Percentiles rank a stretch among this genome's conserved stretches.
Conservation (phyloP, 768 basidiomycete species). For the Collybia sordida region DNA sequence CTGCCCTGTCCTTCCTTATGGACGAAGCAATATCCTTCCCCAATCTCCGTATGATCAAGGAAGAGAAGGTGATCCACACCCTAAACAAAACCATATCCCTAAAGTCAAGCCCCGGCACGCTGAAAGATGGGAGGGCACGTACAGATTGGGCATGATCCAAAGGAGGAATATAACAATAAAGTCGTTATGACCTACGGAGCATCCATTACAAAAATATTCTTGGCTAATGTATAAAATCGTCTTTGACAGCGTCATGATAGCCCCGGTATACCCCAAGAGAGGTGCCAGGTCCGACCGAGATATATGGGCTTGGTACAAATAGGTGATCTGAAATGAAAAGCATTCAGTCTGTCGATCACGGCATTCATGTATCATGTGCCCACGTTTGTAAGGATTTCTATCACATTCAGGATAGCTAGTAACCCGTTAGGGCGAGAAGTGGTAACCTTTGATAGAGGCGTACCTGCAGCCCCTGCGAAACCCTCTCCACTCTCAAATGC, state of each 20-base stretch:
- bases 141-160: conserved; percentile 76
- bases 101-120: conserved; percentile 1
- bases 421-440: not conserved
- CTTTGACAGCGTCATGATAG: conserved; percentile 73
- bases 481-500: conserved; percentile 63
- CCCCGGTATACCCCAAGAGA: conserved; percentile 69
- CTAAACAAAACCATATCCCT: conserved; percentile 14
- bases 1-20: conserved; percentile 12
- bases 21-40: conserved; percentile 30
- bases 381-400: conserved; percentile 70
- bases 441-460: conserved; percentile 13
- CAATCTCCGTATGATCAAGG: conserved; percentile 32
- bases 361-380: conserved; percentile 7
- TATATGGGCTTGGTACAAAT: conserved; percentile 65
- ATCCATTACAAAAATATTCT: conserved; percentile 72
- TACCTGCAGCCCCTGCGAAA: conserved; percentile 77
- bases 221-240: conserved; percentile 71
- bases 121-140: conserved; percentile 18
- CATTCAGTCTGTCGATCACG: conserved; percentile 10
- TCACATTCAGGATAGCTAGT: conserved; percentile 68
- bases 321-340: conserved; percentile 34
- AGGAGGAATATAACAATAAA: conserved; percentile 45
- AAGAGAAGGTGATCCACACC: conserved; percentile 30
- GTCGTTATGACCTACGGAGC: conserved; percentile 63
- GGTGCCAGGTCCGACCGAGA: conserved; percentile 53